Base-by-base conservation (phyloP, 768 basidiomycete genomes). In the Tylopilus rubrobrunneus region DNA sequence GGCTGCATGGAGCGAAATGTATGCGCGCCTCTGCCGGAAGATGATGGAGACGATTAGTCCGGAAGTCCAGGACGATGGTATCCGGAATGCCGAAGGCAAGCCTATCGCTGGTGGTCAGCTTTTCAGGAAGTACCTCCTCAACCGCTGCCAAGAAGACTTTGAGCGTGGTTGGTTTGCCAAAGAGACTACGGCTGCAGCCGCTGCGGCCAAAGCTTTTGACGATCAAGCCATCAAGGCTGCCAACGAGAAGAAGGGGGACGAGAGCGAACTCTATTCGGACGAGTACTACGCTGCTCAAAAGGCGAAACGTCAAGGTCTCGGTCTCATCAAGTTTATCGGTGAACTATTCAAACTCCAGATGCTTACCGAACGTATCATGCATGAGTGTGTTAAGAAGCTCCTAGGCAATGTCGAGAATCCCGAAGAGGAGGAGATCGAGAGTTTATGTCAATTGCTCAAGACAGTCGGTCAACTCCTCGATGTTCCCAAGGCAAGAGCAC, bases 301-400 rank as follows among this genome's bases (percentile, higher is more conserved):
- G 78, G 96, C 94, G 40, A 98, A 98, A 76, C 90, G 95, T 56
- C 90, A 92, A 58, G 95, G 96, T 70, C 86, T 98, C 12, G 93
- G 96, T 77, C 81, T 99, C 61, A 93, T 98, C 76, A 92, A 90
- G 72, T 95, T 99, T 75, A 98, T 98, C 58, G 95, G 96, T 58
- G 96, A 99, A 74, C 77, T 98, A 51, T 99, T 93, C 86, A 98
- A 98, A 76, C 78, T 99, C n/a, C 89, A 92, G 74, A 97, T 98
- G 93, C 77, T 98, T 51, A 94, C 93, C 45, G 92, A 94, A 75
- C 87, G 92, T 61, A 96, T 98, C 75, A 99, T 98, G 91, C 90
- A 94, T 76, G 90, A 93, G 72, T 99, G 96, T 78, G 86, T 98
- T 68, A 92, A 93, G 82, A 94, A 96, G 74, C 81, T 98, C 12